Evolutionary conservation across 495 filamentous ascomycete species (phyloP), one percentile per base, ranked within the genome.

Genomic region (Talaromyces stipitatus): DNA sequence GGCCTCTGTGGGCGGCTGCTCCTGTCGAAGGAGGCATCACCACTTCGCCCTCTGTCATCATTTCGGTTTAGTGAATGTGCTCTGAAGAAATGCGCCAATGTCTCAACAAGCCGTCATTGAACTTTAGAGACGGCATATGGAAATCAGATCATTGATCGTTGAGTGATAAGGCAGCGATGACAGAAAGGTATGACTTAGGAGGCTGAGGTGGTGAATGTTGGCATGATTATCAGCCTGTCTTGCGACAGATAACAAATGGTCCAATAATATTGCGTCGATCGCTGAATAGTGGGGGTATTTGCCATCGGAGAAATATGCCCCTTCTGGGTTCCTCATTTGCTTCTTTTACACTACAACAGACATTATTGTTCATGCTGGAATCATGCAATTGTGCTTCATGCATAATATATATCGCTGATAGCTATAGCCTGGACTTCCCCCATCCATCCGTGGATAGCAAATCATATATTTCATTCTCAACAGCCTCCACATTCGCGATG

Each of bases 391-490:
- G 12, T 48, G 9, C 9, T 12, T 14, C 10, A 12, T 48, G 8
- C 18, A 26, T 23, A 48, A 3, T 48, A 27, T 48, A 23, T 48
- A 24, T 12, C 18, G 14, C 43, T 23, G 5, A 24, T 9, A 10
- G 14, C 57, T 38, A 65, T 46, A 61, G 43, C 45, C 61, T 63
- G 14, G 60, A 22, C 4, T 23, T 33, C 2, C 78, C 78, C 75
- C 77, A 81, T 52, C 72, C 69, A 29, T 64, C 64, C 59, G 69
- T 56, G 16, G 61, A 61, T 64, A 85, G 59, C 57, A 78, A 65
- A 26, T 58, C 66, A 63, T 72, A 78, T 26, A 76, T 76, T 59
- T 82, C 80, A 27, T 73, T 66, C 50, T 75, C 68, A 22, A 70
- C 64, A 1, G 59, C 51, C 32, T 54, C 61, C 58, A 68, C 62